Base-by-base conservation (phyloP, 352 stramenopile species). In the Globisporangium orthogonon region DNA sequence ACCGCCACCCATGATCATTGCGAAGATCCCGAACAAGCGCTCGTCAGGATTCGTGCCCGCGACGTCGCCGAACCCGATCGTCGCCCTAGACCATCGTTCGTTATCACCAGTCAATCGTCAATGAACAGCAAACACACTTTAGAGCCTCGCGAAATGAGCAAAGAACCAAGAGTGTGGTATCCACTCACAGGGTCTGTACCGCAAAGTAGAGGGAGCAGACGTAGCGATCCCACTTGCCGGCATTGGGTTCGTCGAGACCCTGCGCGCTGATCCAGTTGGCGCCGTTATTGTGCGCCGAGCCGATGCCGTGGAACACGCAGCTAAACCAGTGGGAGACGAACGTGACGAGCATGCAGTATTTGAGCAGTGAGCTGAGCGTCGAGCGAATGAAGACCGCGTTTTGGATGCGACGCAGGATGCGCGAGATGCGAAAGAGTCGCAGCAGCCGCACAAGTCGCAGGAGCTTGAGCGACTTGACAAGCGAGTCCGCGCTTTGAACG, bases 281-380 rank as follows among this genome's bases (percentile, higher is more conserved):
- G 71, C 74, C 33, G 70, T 69, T 39, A 0, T 37, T 45, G 17
- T 59, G 58, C 9, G 58, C 41, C 1, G 43, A 35, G 6, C 43
- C 58, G 39, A 64, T 64, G 44, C 45, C 58, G 37, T 60, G 58
- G 52, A 64, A 64, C 15, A 60, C 57, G 39, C 58, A 64, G 58
- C 81, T 87, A 65, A 89, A 79, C 82, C 82, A 91, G 48, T 91
- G 82, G 7, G 82, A 91, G 17, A 81, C 87, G 39, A 89, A 86
- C 31, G 63, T 81, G n/a, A 91, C 82, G 29, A 91, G 68, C 52
- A 91, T 71, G 46, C 67, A 87, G 61, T 89, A 91, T 55, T 91
- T 91, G 55, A 87, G 74, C 52, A 91, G 63, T 39, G 78, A 87
- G 65, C 82, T 89, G 31, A 89, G 76, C 23, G 75, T 91, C 9